These are phyloP conservation scores for Cicer cuneatum DNA, from an alignment of 306 rosid genomes.

Conservation along the genomic window DNA sequence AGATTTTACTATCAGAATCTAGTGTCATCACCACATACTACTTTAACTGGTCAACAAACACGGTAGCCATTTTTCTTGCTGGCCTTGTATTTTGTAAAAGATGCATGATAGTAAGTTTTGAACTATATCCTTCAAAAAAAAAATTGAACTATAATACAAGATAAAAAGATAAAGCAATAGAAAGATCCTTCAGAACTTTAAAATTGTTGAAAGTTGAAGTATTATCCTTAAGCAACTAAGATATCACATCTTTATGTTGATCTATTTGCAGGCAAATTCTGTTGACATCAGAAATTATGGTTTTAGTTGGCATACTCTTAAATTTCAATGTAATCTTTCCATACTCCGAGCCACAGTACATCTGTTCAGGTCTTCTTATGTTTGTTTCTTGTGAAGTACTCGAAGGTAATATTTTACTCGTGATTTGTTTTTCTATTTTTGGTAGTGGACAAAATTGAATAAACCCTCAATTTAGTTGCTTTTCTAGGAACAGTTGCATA, in stretches of 20 bases:
- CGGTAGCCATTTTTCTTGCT: slow-evolving; percentile 83
- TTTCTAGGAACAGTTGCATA: no score
- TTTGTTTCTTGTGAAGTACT: slow-evolving; percentile 97
- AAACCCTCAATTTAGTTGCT: no score
- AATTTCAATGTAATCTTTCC: slow-evolving; percentile 71
- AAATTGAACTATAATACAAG: background rate
- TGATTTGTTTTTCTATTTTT: slow-evolving; percentile 32
- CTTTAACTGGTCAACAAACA: no score
- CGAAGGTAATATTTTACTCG: slow-evolving; percentile 67
- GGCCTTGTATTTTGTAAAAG: slow-evolving; percentile 49
- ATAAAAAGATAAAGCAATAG: background rate
- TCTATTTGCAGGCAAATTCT: slow-evolving; percentile 74
- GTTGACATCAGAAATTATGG: slow-evolving; percentile 77
- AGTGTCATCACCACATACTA: no score
- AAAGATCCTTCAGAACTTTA: slow-evolving; percentile 5
- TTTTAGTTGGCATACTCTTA: slow-evolving; percentile 65
- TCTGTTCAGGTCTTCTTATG: slow-evolving; percentile 83
- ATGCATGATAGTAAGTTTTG: slow-evolving; percentile 3
- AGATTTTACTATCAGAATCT: no score
- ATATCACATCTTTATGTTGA: background rate
- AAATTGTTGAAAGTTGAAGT: slow-evolving; percentile 22
- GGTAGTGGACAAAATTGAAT: slow-evolving; percentile 3
- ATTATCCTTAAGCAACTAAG: slow-evolving; percentile 14
- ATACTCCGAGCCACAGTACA: slow-evolving; percentile 79
- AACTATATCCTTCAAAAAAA: no score